Conservation (phyloP, 257 asterid genomes). For the Solanum pinnatisectum region DNA sequence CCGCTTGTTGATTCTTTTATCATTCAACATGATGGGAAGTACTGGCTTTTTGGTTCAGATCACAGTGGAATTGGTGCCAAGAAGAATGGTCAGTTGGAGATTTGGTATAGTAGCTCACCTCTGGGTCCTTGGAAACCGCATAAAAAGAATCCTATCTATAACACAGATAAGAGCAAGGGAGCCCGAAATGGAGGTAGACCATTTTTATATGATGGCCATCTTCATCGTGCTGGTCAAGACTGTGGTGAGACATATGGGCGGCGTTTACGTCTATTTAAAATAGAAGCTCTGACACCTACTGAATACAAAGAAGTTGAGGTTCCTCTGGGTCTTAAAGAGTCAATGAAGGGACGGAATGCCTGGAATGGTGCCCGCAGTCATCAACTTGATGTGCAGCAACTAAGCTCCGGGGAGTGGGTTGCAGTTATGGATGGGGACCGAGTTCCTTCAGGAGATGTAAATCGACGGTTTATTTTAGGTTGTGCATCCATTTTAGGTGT, state of each 20-base stretch:
- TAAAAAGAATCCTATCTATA: conserved; percentile 69
- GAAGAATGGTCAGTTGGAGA: conserved; percentile 82
- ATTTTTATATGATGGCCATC: conserved; percentile 46
- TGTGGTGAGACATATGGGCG: conserved; percentile 81
- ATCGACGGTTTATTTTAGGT: conserved; percentile 57
- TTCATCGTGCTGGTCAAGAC: conserved; percentile 88
- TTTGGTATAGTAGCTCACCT: conserved; percentile 76
- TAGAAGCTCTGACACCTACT: conserved; percentile 43
- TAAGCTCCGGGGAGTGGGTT: conserved; percentile 76
- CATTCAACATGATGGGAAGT: conserved; percentile 56
- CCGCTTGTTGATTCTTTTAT: conserved; percentile 78
- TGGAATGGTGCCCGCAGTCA: conserved; percentile 94
- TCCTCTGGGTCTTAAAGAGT: conserved; percentile 38
- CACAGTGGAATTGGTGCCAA: conserved; percentile 65
- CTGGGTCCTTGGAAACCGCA: conserved; percentile 94
- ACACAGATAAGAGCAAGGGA: conserved; percentile 63
- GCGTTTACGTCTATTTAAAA: conserved; percentile 50
- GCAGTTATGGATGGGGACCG: conserved; percentile 83
- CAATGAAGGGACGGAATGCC: conserved; percentile 61
- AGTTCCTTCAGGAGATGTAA: conserved; percentile 70
- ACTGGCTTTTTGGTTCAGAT: conserved; percentile 93
- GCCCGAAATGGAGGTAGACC: conserved; percentile 99
- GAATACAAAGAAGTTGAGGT: conserved; percentile 85
- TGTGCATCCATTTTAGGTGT: conserved; percentile 48
- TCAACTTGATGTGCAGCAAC: conserved; percentile 83